Evolutionary conservation across 2,329 filamentous ascomycete genomes (phyloP).

Genomic region (Cladosporium sp.): DNA sequence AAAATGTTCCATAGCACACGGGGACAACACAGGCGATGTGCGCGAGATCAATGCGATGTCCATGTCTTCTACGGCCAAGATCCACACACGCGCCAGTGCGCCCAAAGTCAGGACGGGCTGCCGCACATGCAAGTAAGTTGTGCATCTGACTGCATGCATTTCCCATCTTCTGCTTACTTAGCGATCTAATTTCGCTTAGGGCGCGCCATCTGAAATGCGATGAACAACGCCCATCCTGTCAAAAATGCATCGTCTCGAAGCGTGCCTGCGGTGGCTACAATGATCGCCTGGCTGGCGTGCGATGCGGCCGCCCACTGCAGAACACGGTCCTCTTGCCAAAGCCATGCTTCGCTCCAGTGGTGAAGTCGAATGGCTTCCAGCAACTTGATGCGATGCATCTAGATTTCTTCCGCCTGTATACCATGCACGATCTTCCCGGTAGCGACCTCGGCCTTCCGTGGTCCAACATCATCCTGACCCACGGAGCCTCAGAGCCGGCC

Average conservation of each 20-base stretch:
- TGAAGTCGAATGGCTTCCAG: not conserved
- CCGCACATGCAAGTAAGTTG: constrained; percentile 3
- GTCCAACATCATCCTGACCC: not conserved
- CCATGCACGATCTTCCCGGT: not conserved
- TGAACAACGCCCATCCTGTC: constrained; percentile 11
- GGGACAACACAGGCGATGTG: too few relatives aligned
- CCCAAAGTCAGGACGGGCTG: constrained; percentile 5
- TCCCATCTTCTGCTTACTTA: too few relatives aligned
- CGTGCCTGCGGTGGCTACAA: not conserved
- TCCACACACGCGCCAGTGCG: not conserved
- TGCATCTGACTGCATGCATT: too few relatives aligned
- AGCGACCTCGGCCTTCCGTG: constrained; percentile 4
- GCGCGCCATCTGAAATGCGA: constrained; percentile 13
- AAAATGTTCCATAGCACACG: too few relatives aligned
- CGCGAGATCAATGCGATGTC: too few relatives aligned
- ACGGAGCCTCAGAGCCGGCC: not conserved
- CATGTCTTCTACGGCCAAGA: not conserved
- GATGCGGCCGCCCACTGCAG: too few relatives aligned
- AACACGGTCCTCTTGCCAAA: not conserved
- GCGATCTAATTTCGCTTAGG: not conserved
- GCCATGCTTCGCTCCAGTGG: not conserved
- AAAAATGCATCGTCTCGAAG: not conserved
- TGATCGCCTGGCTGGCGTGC: too few relatives aligned
- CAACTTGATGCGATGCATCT: not conserved
- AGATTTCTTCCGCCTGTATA: constrained; percentile 4